Conservation (phyloP, 2,329 filamentous ascomycete species). For the Alternaria alternata region DNA sequence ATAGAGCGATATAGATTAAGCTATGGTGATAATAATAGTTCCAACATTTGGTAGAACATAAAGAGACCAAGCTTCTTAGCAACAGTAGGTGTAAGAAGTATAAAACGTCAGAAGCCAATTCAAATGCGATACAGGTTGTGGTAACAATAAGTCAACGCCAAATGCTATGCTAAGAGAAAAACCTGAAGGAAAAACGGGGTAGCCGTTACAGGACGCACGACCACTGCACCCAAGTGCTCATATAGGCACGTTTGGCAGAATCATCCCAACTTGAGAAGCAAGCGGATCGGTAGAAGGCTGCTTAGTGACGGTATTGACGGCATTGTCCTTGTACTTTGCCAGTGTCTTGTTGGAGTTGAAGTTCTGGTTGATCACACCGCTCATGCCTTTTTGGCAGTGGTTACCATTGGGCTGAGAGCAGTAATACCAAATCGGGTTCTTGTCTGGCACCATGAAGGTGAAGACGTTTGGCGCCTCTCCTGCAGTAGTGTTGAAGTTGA, state of each 20-base stretch:
- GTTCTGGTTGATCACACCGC: constrained; percentile 71
- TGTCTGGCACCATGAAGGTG: constrained; percentile 71
- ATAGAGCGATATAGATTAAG: too few relatives aligned
- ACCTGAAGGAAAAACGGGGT: neutral
- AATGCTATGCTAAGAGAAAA: neutral
- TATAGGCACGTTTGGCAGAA: constrained; percentile 37
- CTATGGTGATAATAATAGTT: too few relatives aligned
- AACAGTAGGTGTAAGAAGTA: neutral
- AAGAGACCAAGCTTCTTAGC: too few relatives aligned
- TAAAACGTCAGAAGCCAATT: neutral
- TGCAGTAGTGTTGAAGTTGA: constrained; percentile 62
- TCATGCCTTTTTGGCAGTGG: constrained; percentile 78
- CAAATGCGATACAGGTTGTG: neutral
- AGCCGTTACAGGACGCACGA: neutral
- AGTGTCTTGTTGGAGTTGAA: constrained; percentile 39
- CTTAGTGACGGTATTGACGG: constrained; percentile 29
- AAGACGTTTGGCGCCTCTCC: constrained; percentile 59
- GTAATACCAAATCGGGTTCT: constrained; percentile 79
- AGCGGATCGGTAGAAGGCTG: constrained; percentile 29
- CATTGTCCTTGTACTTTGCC: constrained; percentile 38
- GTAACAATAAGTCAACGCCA: neutral
- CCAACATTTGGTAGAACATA: neutral
- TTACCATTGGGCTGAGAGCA: constrained; percentile 68
- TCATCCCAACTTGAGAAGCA: constrained; percentile 31
- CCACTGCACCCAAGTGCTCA: constrained; percentile 9